A percentile compares a stretch with the other conserved stretches of the same genome.
Evolutionary conservation across 208 protist species (phyloP).

Genomic region (Acanthamoeba culbertsoni): DNA sequence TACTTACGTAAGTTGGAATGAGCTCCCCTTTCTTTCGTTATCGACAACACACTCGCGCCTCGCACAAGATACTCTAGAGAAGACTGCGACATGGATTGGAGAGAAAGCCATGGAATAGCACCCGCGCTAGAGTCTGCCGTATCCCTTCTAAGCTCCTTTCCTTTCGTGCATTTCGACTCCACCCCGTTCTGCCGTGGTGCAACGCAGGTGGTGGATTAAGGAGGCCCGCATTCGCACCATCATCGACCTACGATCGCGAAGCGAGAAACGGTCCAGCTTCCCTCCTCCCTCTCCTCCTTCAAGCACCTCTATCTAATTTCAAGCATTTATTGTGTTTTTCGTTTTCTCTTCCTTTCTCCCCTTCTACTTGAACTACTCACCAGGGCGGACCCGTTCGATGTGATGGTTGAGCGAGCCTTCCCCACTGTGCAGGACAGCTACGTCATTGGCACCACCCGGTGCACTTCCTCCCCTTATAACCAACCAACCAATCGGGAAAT

Average conservation of each 20-base stretch:
- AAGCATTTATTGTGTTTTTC: neutral
- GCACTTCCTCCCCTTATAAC: neutral
- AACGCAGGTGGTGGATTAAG: constrained; percentile 15
- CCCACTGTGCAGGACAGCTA: constrained; percentile 9
- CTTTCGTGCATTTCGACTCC: no score
- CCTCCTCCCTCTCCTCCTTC: neutral
- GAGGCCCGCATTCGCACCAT: constrained; percentile 1
- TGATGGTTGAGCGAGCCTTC: neutral
- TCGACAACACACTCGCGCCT: no score
- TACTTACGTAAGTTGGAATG: neutral
- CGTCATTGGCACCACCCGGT: neutral
- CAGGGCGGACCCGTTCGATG: constrained; percentile 29
- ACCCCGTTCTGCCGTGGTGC: no score
- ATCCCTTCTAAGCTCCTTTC: no score
- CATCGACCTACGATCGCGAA: neutral
- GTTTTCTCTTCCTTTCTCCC: neutral
- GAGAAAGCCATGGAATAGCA: no score
- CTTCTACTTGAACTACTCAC: neutral
- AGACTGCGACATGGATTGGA: no score
- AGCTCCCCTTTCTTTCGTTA: no score
- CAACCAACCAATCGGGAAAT: neutral
- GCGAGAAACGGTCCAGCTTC: neutral
- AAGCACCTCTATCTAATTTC: neutral
- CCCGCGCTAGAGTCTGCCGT: no score
- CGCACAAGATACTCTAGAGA: no score